Evolutionary conservation across 768 basidiomycete species (phyloP).

Genomic region (Omphalotus guepiniiformis): DNA sequence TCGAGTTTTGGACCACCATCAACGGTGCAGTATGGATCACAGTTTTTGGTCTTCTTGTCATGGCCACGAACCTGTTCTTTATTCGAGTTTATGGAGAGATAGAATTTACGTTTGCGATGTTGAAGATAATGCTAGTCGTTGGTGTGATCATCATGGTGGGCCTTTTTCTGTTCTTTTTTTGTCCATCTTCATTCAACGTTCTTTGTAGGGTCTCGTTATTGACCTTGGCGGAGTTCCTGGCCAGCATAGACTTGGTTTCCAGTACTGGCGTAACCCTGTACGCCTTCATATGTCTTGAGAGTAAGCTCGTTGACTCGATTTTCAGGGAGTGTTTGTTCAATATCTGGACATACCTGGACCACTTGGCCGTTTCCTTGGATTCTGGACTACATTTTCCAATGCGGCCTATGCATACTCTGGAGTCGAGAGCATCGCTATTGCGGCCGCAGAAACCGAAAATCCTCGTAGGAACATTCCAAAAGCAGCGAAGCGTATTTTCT

Average conservation of each 20-base stretch:
- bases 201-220: slow-evolving; percentile 36
- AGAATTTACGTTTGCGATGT: slow-evolving; percentile 51
- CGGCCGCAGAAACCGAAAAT: slow-evolving; percentile 55
- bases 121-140: slow-evolving; percentile 43
- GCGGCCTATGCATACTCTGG: slow-evolving; percentile 64
- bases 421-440: slow-evolving; percentile 41
- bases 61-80: slow-evolving; percentile 29
- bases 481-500: slow-evolving; percentile 55
- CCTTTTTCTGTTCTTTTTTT: background rate
- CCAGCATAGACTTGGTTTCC: slow-evolving; percentile 39
- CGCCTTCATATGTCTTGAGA: background rate
- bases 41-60: slow-evolving; percentile 5
- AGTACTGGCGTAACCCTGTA: slow-evolving; percentile 38
- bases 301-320: background rate
- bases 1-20: slow-evolving; percentile 39
- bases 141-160: slow-evolving; percentile 30
- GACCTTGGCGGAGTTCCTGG: slow-evolving; percentile 49
- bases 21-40: slow-evolving; percentile 12
- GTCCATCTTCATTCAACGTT: background rate
- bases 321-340: slow-evolving; percentile 8
- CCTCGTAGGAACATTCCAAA: slow-evolving; percentile 63
- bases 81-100: slow-evolving; percentile 49
- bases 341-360: slow-evolving; percentile 6
- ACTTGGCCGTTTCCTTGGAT: slow-evolving; percentile 48
- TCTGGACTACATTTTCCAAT: slow-evolving; percentile 25